Evolutionary conservation across 1,284 basidiomycete genomes (phyloP), one percentile per base, ranked within the genome.

Genomic region (Agroathelia rolfsii): DNA sequence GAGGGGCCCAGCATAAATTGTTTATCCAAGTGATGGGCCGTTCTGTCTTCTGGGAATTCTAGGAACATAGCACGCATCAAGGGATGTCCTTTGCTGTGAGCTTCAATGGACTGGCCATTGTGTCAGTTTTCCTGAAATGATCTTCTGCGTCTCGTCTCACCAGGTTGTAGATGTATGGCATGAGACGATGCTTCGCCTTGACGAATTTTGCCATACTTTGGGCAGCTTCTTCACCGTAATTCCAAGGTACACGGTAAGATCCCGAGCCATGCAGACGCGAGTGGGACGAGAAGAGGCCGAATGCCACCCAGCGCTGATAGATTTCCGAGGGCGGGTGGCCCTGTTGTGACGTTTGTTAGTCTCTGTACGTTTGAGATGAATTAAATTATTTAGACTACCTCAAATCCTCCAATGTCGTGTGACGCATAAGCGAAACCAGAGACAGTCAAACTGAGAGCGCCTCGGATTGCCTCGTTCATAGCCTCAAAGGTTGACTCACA

Each of bases 401-500:
- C 59, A 44, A 65, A 66, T 0, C 64, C 64, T 30, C 71, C 72
- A 38, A 75, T 74, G 49, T 76, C 72, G 45, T 74, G 70, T 18
- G 69, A 68, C 45, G 66, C 61, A 46, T 65, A 74, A 3, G 64
- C 66, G 44, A 72, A 76, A 5, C 72, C 72, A n/a, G 69, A 73
- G 1, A 64, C 42, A 1, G 66, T 66, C 37, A 76, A 50, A 41
- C 67, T 69, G 21, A 76, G 50, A 1, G 66, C 69, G 6, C 73
- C 72, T n/a, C 72, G 60, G n/a, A 76, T 55, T 2, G 69, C 66
- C 53, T 76, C 73, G 0, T 67, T 68, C 73, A 76, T 76, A 6
- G 71, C 73, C 40, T 73, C 70, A 45, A 66, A 75, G 0, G 70
- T 72, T 18, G 65, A 67, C 51, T 75, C 71, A 42, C 70, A 73